Evolutionary conservation across 2,329 filamentous ascomycete species (phyloP).

Genomic region (Ceratocystis cubensis): DNA sequence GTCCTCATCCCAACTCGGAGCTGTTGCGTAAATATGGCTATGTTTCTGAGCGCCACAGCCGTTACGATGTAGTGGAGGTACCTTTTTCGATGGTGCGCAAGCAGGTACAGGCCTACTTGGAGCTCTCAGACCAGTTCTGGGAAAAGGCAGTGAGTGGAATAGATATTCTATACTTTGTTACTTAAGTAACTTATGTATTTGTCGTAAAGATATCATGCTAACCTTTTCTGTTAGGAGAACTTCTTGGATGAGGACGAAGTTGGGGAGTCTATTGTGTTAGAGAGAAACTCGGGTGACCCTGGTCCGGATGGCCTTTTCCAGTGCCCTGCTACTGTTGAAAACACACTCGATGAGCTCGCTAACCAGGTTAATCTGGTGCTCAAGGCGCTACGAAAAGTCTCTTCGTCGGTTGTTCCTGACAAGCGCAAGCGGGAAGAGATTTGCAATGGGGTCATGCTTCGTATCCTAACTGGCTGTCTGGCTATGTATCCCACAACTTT

Average conservation of each 20-base stretch:
- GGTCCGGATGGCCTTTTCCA: slow-evolving; percentile 37
- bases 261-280: slow-evolving; percentile 63
- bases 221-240: slow-evolving; percentile 26
- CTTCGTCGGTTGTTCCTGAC: slow-evolving; percentile 33
- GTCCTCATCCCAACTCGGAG: slow-evolving; percentile 69
- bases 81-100: slow-evolving; percentile 46
- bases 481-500: slow-evolving; percentile 34
- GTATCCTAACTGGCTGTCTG: slow-evolving; percentile 30
- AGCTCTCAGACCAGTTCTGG: slow-evolving; percentile 30
- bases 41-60: slow-evolving; percentile 61
- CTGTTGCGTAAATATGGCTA: slow-evolving; percentile 78
- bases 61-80: slow-evolving; percentile 75
- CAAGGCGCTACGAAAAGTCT: slow-evolving; percentile 37
- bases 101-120: slow-evolving; percentile 32
- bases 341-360: slow-evolving; percentile 39
- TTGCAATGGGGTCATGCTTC: slow-evolving; percentile 31
- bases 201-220: slow-evolving; percentile 21
- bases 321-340: slow-evolving; percentile 30
- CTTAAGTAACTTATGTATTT: not conserved
- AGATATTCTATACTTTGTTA: not conserved
- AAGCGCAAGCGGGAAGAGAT: slow-evolving; percentile 40
- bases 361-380: slow-evolving; percentile 40
- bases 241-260: slow-evolving; percentile 51
- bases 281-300: slow-evolving; percentile 41
- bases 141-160: slow-evolving; percentile 33